Conservation (phyloP, 495 filamentous ascomycete species). For the Neurospora sp. region DNA sequence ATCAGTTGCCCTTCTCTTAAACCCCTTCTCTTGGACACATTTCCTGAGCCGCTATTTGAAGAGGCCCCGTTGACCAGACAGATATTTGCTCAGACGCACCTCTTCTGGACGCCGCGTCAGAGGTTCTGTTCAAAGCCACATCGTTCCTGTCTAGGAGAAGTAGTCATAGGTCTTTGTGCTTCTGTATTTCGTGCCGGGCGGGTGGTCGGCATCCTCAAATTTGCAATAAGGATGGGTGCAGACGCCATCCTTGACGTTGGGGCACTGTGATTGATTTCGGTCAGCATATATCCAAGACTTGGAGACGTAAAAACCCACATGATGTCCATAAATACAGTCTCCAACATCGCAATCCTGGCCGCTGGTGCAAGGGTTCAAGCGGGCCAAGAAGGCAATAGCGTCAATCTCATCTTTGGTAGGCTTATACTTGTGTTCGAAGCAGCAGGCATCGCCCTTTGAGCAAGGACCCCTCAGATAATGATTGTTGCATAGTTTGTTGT, state of each 20-base stretch:
- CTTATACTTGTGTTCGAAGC: conserved; percentile 66
- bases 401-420: conserved; percentile 55
- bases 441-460: conserved; percentile 58
- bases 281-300: background rate
- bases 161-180: conserved; percentile 17
- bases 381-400: conserved; percentile 58
- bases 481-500: conserved; percentile 76
- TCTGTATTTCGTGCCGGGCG: conserved; percentile 38
- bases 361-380: conserved; percentile 68
- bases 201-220: conserved; percentile 37
- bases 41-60: background rate
- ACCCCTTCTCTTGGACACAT: background rate
- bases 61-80: background rate
- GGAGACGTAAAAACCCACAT: conserved; percentile 22
- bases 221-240: conserved; percentile 38
- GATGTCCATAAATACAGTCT: conserved; percentile 80
- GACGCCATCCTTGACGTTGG: conserved; percentile 28
- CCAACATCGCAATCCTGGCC: conserved; percentile 63
- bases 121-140: background rate
- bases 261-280: conserved; percentile 17
- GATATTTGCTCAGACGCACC: background rate
- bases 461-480: conserved; percentile 71
- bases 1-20: background rate
- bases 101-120: background rate
- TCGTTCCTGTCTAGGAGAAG: background rate